These are phyloP conservation scores for Pseudogymnoascus destructans DNA, from an alignment of 2,329 filamentous ascomycete species.

Conservation along the genomic window DNA sequence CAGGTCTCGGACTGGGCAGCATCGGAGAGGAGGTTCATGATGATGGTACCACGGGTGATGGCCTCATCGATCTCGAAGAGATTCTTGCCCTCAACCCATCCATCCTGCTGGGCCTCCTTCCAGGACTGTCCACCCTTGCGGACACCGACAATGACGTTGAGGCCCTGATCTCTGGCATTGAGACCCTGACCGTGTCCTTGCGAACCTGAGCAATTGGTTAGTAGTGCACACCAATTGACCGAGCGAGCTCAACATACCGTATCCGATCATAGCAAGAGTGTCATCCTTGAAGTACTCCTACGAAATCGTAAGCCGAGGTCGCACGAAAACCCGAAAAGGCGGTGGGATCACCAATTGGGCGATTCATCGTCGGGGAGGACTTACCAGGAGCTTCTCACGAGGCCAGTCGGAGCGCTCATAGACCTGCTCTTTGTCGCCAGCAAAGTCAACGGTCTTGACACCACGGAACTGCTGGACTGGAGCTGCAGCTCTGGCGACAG, in stretches of 20 bases:
- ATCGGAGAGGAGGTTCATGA: conserved; percentile 99
- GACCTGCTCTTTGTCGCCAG: conserved; percentile 85
- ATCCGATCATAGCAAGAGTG: conserved; percentile 96
- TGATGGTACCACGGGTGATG: conserved; percentile 79
- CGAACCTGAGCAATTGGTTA: conserved; percentile 35
- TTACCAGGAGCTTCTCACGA: conserved; percentile 89
- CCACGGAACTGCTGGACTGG: conserved; percentile 53
- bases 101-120: conserved; percentile 94
- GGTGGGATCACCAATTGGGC: neutral
- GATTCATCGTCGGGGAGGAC: conserved; percentile 28
- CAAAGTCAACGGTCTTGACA: conserved; percentile 98
- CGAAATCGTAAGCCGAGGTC: conserved; percentile 15
- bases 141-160: conserved; percentile 98
- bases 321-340: conserved; percentile 9
- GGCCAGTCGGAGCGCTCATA: conserved; percentile 99
- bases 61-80: conserved; percentile 97
- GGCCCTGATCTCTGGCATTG: conserved; percentile 98
- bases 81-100: conserved; percentile 97
- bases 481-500: conserved; percentile 35
- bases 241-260: conserved; percentile 37
- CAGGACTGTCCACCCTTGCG: conserved; percentile 96
- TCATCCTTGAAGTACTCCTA: conserved; percentile 99
- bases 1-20: conserved; percentile 98
- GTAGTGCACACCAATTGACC: neutral
- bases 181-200: conserved; percentile 98